Conservation (phyloP, 2,329 filamentous ascomycete species). For the Apiospora hydei region DNA sequence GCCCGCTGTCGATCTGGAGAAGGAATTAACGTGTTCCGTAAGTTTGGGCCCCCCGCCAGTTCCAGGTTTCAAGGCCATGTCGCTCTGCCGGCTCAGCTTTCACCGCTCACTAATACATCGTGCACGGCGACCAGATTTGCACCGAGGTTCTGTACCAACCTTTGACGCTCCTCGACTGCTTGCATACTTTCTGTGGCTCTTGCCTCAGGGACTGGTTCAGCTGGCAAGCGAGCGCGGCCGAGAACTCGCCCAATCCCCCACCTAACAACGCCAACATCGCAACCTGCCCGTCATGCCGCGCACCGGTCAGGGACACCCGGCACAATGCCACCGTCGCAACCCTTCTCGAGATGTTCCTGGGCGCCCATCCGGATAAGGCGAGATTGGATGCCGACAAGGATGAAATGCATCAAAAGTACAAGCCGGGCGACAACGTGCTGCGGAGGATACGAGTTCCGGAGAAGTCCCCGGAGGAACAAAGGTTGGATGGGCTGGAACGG, state of each 20-base stretch:
- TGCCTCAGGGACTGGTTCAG: slow-evolving; percentile 97
- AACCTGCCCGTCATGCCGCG: slow-evolving; percentile 93
- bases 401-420: slow-evolving; percentile 79
- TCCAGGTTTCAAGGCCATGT: slow-evolving; percentile 17
- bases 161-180: slow-evolving; percentile 88
- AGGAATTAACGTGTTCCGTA: slow-evolving; percentile 94
- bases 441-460: slow-evolving; percentile 63
- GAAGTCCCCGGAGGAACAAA: slow-evolving; percentile 59
- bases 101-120: slow-evolving; percentile 25
- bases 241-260: slow-evolving; percentile 57
- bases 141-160: slow-evolving; percentile 93
- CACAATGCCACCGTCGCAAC: slow-evolving; percentile 92
- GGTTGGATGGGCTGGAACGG: slow-evolving; percentile 70
- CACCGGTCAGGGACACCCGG: slow-evolving; percentile 82
- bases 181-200: slow-evolving; percentile 94
- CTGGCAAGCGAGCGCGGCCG: slow-evolving; percentile 73
- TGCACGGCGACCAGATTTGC: slow-evolving; percentile 75
- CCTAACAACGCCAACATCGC: slow-evolving; percentile 62
- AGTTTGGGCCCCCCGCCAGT: slow-evolving; percentile 47
- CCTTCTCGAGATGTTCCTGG: slow-evolving; percentile 85
- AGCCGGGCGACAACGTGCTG: slow-evolving; percentile 81
- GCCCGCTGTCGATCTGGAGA: slow-evolving; percentile 77
- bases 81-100: slow-evolving; percentile 7
- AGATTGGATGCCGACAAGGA: slow-evolving; percentile 76
- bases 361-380: slow-evolving; percentile 78